A percentile compares a stretch with the other conserved stretches of the same genome.
Evolutionary conservation across 2,329 filamentous ascomycete species (phyloP).

Genomic region (Scedosporium apiospermum): DNA sequence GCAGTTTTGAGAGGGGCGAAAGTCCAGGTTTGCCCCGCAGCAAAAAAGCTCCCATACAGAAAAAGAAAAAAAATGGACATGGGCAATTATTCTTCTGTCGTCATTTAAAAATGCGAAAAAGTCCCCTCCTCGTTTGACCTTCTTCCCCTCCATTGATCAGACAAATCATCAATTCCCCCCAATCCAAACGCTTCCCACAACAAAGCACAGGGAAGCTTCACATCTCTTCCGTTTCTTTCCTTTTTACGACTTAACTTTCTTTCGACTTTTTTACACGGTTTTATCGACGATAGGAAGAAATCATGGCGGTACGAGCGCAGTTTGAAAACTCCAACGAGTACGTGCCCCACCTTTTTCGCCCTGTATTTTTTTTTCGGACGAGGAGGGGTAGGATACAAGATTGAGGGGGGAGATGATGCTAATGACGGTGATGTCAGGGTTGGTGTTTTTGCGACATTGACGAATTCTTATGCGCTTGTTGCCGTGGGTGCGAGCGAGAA

Average conservation of each 20-base stretch:
- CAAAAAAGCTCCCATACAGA: background rate
- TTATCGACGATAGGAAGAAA: slow-evolving; percentile 11
- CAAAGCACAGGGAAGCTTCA: background rate
- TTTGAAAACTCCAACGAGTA: slow-evolving; percentile 92
- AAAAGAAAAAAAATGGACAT: background rate
- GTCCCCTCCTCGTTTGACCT: background rate
- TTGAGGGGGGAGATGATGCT: background rate
- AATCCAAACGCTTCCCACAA: background rate
- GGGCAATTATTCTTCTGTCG: background rate
- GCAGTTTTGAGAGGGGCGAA: no score
- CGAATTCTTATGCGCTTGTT: slow-evolving; percentile 93
- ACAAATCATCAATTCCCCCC: background rate
- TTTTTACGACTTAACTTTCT: background rate
- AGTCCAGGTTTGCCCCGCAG: background rate
- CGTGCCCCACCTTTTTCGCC: slow-evolving; percentile 18
- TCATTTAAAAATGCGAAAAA: slow-evolving; percentile 1
- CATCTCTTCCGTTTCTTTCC: background rate
- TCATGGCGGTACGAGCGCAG: slow-evolving; percentile 61
- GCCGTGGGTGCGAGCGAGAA: slow-evolving; percentile 94
- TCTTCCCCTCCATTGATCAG: background rate
- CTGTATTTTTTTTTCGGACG: background rate
- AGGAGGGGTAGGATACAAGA: background rate
- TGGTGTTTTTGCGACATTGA: slow-evolving; percentile 92
- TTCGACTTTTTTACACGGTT: slow-evolving; percentile 5
- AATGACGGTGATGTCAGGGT: slow-evolving; percentile 48